Evolutionary conservation across 768 basidiomycete species (phyloP).

Genomic region (Naganishia friedmannii): DNA sequence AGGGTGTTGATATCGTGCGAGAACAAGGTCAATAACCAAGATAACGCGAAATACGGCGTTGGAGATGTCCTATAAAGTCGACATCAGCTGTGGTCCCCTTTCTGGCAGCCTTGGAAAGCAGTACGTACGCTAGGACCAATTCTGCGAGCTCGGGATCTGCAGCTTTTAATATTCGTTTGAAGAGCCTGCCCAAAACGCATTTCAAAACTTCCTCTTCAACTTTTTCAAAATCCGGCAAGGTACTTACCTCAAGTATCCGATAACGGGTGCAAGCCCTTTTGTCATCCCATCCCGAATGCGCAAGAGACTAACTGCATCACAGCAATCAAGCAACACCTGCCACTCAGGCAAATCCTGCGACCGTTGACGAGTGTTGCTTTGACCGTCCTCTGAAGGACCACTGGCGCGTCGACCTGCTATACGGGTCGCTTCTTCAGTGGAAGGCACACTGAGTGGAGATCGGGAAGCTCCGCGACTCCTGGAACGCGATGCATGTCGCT

Average conservation of each 20-base stretch:
- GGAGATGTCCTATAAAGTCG: slow-evolving; percentile 61
- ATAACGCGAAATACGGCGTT: slow-evolving; percentile 82
- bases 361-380: background rate
- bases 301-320: slow-evolving; percentile 72
- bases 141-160: slow-evolving; percentile 68
- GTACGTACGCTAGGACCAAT: slow-evolving; percentile 65
- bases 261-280: slow-evolving; percentile 72
- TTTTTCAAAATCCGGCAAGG: background rate
- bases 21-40: slow-evolving; percentile 85
- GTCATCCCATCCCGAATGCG: slow-evolving; percentile 87
- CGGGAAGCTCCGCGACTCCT: background rate
- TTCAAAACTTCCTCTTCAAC: background rate
- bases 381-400: background rate
- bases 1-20: slow-evolving; percentile 87
- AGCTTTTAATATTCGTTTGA: slow-evolving; percentile 68
- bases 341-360: slow-evolving; percentile 36
- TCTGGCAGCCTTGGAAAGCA: too few relatives aligned
- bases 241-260: slow-evolving; percentile 69
- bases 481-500: background rate
- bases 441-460: slow-evolving; percentile 4
- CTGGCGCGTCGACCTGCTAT: background rate
- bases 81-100: background rate
- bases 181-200: slow-evolving; percentile 57
- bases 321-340: slow-evolving; percentile 39
- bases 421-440: background rate